Base-by-base conservation (phyloP, 306 rosid species). In the Sechiopsis laciniata region DNA sequence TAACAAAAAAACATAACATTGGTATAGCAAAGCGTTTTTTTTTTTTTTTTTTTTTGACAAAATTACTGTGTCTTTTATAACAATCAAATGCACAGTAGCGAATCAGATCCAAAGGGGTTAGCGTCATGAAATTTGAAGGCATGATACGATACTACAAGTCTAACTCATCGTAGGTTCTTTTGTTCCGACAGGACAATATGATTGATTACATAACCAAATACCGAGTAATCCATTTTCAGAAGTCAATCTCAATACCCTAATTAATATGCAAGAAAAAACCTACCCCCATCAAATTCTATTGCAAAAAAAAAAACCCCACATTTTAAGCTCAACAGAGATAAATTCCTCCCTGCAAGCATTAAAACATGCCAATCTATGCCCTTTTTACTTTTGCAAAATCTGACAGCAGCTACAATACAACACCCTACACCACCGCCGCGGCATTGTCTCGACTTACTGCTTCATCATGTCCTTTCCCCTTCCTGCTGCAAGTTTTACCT, bases 401-500 rank as follows among this genome's bases (percentile, higher is more conserved):
- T 70, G 37, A 58, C 24, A 10, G 4, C 21, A 3, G 14, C 19
- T n/a, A 46, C 71, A 42, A 70, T 29, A 70, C 73, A 69, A 48
- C 45, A 22, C 58, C 10, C 10, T 13, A 22, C 24, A 2, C 35
- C 19, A 0, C 35, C 11, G n/a, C n/a, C n/a, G n/a, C n/a, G 16
- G 32, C 54, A 65, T 42, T 19, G n/a, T 45, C 55, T 45, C 37
- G 0, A 50, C 59, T 54, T 52, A 73, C 42, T 37, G 73, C 86
- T 78, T 84, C 8, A 56, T 84, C 8, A 56, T 35, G 67, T 52
- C 79, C 82, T 78, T 90, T 68, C 88, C 89, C 71, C 82, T 84
- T 0, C 77, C 87, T 45, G 79, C 85, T 26, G 88, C 84, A 75
- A 87, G 90, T 83, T 88, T 91, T 67, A 84, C 86, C 2, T 86